Evolutionary conservation across 164 flowering plant species (phyloP), one percentile per base, ranked within the genome.

Genomic region (Echeveria elegans): DNA sequence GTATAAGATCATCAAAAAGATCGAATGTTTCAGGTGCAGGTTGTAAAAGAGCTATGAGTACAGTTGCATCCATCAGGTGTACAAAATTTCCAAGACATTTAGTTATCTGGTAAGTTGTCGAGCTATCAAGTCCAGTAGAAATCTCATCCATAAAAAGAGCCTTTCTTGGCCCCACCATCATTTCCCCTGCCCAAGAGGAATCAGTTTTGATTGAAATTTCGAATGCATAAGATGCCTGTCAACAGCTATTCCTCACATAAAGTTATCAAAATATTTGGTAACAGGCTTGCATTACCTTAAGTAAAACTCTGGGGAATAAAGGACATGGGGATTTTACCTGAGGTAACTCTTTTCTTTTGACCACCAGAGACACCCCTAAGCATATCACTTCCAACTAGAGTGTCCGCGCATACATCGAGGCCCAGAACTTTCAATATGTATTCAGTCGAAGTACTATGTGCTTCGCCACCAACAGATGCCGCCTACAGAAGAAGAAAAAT

Each of bases 71-170:
- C 96, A 90, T 88, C 63, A 73, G 76, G 75, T 90, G 98, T 68
- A 86, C 97, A 74, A 90, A 88, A 71, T 93, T 90, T 53, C 81
- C 21, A 1, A 80, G 18, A 68, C 96, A 90, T 78, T 90, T 93
- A 23, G 88, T 92, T 47, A 90, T 86, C 73, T 88, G 98, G 72
- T 59, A 90, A 5, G 98, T 93, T 18, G 98, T 93, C 37, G 97
- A 82, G 78, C 98, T 93, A 79, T 93, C 97, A n/a, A 93, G 90
- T 43, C 97, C 98, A 24, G 96, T 90, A 10, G 98, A 90, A 75
- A 93, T 90, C 80, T 93, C 98, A 78, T 93, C 98, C 98, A 93
- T 93, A 68, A 93, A 90, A 19, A 93, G 81, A 14, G 97, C 82
- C 79, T 88, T 93, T 68, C 89, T 82, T 63, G 96, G 96, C 18